Evolutionary conservation across 805 yeast genomes (phyloP), one percentile per base, ranked within the genome.

Genomic region (Nakazawaea ishiwadae): DNA sequence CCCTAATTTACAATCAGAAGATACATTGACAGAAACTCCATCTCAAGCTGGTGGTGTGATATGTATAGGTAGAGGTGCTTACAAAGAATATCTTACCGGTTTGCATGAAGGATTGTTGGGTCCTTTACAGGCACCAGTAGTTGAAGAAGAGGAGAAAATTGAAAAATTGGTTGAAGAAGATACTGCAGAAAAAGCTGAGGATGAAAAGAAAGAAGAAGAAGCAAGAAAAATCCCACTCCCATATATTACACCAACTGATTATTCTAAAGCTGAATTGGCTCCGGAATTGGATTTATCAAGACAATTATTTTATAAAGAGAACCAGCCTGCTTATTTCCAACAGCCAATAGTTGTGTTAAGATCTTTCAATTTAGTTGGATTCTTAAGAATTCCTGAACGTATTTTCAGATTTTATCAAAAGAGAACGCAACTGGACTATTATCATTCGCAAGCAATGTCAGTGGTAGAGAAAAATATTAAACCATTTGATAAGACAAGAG

Each of bases 11-110:
- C 53, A 59, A 0, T 56, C 61, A 40, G 74, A 79, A 39, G 81
- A 79, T 54, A 68, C 79, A 2, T 59, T 68, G 24, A 68, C 63
- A 4, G 37, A 49, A 2, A 68, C 69, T 24, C 72, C 77, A 3
- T 56, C 57, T 11, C 53, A 69, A 21, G 75, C 81, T 7, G 97
- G 97, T 19, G 99, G 98, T 33, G 82, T 89, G 10, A 73, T 93
- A 16, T 86, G 96, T 57, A 65, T 93, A 19, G 99, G 99, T 4
- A 74, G 99, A 58, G 99, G 99, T 44, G 91, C 97, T 0, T 93
- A 77, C 59, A 91, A 91, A 59, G 99, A 93, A 68, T 93, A 88
- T 57, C 58, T 93, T 40, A 72, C 75, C 33, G 99, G 99, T 8
- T 58, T 93, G 9, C 96, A 93, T 52, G 99, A 93, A 65, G 99